Evolutionary conservation across 2,329 filamentous ascomycete genomes (phyloP).

Genomic region (Diaporthe destruens): DNA sequence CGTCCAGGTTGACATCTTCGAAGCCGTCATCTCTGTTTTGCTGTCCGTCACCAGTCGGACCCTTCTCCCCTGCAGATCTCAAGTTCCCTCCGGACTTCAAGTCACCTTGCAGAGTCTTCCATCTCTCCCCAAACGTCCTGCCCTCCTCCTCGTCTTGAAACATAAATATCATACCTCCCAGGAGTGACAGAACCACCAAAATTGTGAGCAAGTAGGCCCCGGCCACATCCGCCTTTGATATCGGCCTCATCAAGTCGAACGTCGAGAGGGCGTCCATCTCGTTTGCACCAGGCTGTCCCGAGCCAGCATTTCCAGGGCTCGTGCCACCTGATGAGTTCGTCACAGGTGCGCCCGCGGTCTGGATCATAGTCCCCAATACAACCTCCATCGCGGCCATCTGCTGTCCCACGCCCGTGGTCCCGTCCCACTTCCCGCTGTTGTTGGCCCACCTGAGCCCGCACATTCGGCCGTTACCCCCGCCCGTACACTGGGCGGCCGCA

Average conservation of each 20-base stretch:
- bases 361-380: slow-evolving; percentile 71
- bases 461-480: slow-evolving; percentile 67
- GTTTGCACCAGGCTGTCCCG: slow-evolving; percentile 61
- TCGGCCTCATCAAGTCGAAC: slow-evolving; percentile 49
- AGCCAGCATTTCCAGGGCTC: slow-evolving; percentile 57
- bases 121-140: slow-evolving; percentile 18
- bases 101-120: slow-evolving; percentile 27
- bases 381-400: slow-evolving; percentile 79
- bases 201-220: slow-evolving; percentile 75
- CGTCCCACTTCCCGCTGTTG: slow-evolving; percentile 64
- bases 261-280: slow-evolving; percentile 48
- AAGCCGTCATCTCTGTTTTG: not conserved
- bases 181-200: slow-evolving; percentile 31
- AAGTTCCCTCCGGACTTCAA: not conserved
- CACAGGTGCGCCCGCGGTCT: slow-evolving; percentile 56
- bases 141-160: slow-evolving; percentile 35
- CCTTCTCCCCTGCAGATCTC: not conserved
- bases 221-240: slow-evolving; percentile 73
- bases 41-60: not conserved
- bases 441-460: slow-evolving; percentile 73
- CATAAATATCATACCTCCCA: slow-evolving; percentile 37
- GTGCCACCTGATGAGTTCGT: slow-evolving; percentile 70
- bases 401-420: slow-evolving; percentile 73
- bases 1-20: slow-evolving; percentile 25
- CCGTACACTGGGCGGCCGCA: slow-evolving; percentile 69